Base-by-base conservation (phyloP, 176 grass and related monocot species). In the Raddia guianensis region DNA sequence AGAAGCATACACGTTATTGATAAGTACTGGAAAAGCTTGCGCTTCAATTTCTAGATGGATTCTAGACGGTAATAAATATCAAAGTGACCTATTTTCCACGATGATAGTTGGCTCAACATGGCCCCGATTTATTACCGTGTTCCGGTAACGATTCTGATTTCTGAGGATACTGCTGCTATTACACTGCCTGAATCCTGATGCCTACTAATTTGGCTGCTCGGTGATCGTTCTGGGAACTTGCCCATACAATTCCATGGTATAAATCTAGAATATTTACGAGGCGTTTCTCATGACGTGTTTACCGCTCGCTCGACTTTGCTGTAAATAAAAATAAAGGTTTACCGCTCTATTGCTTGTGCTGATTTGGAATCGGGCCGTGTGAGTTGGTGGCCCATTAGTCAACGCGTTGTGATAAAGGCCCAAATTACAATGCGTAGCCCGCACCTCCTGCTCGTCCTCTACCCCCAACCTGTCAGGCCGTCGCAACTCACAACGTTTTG, bases 21-120 rank as follows among this genome's bases (percentile, higher is more conserved):
- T 10, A 43, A 14, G 49, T 57, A 72, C 12, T 12, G 42, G 48
- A 76, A 13, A 65, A 72, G 52, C 49, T 5, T 89, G 65, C 81
- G 75, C 68, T 57, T 75, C 0, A 18, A 49, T 34, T 47, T 34
- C 14, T 68, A 18, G 15, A 20, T 49, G 52, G 60, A 54, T 33
- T 37, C 63, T 52, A 80, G 49, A 12, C 18, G 20, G 18, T 79
- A 59, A 18, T 73, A 59, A 57, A 72, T 15, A 12, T 72, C 13
- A 7, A 33, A 58, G 20, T 1, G 9, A 54, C 42, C 63, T 56
- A 48, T 8, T 42, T 56, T 70, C 4, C 45, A 8, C 46, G 42
- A 65, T 73, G 16, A 46, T 35, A 5, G 8, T 16, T 0, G 7
- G 35, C 54, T 81, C 37, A 20, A 53, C 33, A 12, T 27, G 60